A percentile compares a stretch with the other conserved stretches of the same genome.
Evolutionary conservation across 1,284 basidiomycete genomes (phyloP).

Genomic region (Sphaerobolus stellatus): DNA sequence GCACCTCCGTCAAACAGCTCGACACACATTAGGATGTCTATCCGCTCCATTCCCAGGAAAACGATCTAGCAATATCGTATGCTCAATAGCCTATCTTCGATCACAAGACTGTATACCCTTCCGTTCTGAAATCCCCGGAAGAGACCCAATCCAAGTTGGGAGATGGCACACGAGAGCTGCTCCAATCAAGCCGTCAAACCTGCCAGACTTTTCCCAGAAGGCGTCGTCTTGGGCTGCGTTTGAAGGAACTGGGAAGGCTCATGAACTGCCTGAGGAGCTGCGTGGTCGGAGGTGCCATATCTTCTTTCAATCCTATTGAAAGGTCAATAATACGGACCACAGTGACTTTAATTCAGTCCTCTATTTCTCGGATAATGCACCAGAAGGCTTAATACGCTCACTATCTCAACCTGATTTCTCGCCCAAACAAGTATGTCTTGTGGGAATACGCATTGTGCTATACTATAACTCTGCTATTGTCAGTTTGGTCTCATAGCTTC

Average conservation of each 20-base stretch:
- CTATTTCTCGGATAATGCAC: constrained; percentile 61
- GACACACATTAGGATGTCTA: constrained; percentile 57
- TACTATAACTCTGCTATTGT: neutral
- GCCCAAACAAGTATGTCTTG: constrained; percentile 40
- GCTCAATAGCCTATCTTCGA: constrained; percentile 54
- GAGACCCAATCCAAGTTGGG: constrained; percentile 59
- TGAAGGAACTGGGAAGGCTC: neutral
- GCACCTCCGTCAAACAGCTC: constrained; percentile 41
- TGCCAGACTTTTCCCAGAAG: constrained; percentile 15
- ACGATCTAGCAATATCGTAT: constrained; percentile 39
- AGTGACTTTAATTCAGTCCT: constrained; percentile 49
- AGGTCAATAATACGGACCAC: constrained; percentile 36
- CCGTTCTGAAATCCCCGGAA: constrained; percentile 59
- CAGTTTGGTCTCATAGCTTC: constrained; percentile 74
- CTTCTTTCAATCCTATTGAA: constrained; percentile 38
- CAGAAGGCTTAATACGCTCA: constrained; percentile 58
- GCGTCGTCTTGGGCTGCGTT: constrained; percentile 15
- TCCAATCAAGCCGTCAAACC: constrained; percentile 8
- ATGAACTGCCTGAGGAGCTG: constrained; percentile 52
- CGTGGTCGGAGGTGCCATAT: constrained; percentile 27
- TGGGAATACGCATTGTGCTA: neutral
- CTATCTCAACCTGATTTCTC: constrained; percentile 39
- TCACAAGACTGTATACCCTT: constrained; percentile 43
- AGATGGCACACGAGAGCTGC: constrained; percentile 55
- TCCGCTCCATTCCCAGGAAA: constrained; percentile 44